phyloP scores from a whole-genome alignment of 805 yeast species.

The Saccharomycopsis lassenensis region DNA sequence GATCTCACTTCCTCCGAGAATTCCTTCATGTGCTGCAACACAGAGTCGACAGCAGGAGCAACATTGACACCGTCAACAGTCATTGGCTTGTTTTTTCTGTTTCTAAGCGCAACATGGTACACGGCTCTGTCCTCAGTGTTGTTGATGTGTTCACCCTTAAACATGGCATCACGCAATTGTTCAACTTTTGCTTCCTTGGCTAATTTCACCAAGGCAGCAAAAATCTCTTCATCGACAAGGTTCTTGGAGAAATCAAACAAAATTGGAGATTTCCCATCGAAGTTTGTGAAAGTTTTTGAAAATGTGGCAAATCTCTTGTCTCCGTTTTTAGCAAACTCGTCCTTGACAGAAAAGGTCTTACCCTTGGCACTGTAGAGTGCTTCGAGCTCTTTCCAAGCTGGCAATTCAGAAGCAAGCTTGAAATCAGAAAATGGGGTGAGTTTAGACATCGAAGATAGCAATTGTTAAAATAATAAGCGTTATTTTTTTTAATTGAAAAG shows the following conservation, averaged over 20 bases:
- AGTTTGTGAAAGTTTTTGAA: slow-evolving; percentile 71
- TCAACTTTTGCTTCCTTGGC: slow-evolving; percentile 90
- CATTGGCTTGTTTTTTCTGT: slow-evolving; percentile 78
- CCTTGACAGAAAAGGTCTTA: slow-evolving; percentile 58
- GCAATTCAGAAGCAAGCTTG: slow-evolving; percentile 57
- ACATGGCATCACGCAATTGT: slow-evolving; percentile 79
- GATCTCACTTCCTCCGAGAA: slow-evolving; percentile 84
- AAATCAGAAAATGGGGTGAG: slow-evolving; percentile 40
- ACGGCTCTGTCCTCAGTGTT: slow-evolving; percentile 96
- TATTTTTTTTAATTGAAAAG: too few relatives aligned
- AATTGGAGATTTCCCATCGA: slow-evolving; percentile 69
- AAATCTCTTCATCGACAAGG: slow-evolving; percentile 76
- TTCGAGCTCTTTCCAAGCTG: slow-evolving; percentile 79
- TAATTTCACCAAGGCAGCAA: slow-evolving; percentile 54
- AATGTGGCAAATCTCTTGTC: slow-evolving; percentile 72
- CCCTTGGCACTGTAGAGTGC: slow-evolving; percentile 58
- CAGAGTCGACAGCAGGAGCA: slow-evolving; percentile 83
- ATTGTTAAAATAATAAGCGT: too few relatives aligned
- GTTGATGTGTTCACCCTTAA: slow-evolving; percentile 88
- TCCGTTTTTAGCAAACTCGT: slow-evolving; percentile 63
- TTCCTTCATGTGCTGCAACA: slow-evolving; percentile 92
- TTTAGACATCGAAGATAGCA: too few relatives aligned
- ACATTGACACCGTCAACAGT: slow-evolving; percentile 83
- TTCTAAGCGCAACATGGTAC: slow-evolving; percentile 92
- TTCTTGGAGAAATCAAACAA: slow-evolving; percentile 94